A percentile compares a stretch with the other conserved stretches of the same genome.
Evolutionary conservation across 2,329 filamentous ascomycete genomes (phyloP).

Genomic region (Pestalotiopsis fici): DNA sequence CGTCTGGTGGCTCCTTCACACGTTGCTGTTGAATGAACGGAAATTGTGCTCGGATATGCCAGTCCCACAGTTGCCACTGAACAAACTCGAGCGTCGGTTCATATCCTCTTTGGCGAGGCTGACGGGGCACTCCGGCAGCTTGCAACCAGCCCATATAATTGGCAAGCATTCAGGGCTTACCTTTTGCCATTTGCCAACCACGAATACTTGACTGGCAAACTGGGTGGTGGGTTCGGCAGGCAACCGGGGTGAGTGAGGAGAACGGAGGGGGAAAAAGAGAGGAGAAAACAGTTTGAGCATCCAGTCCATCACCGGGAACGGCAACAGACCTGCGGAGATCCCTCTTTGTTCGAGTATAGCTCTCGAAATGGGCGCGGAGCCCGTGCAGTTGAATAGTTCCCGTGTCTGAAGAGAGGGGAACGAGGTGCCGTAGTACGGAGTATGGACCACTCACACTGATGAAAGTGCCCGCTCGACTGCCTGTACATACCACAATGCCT

Average conservation of each 20-base stretch:
- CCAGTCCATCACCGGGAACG: background rate
- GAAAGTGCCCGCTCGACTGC: background rate
- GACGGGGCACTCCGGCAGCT: background rate
- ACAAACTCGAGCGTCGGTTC: background rate
- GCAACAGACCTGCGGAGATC: background rate
- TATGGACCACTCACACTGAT: background rate
- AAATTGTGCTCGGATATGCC: constrained; percentile 1
- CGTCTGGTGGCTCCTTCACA: background rate
- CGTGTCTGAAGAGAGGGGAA: background rate
- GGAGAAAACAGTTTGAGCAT: background rate
- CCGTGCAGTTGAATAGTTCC: background rate
- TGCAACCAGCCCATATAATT: background rate
- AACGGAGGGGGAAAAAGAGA: background rate
- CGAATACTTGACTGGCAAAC: background rate
- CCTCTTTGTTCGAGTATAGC: constrained; percentile 1
- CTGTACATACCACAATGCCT: background rate
- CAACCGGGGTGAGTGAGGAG: background rate
- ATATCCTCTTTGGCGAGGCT: constrained; percentile 6
- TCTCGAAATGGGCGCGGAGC: background rate
- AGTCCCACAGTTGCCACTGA: constrained; percentile 4
- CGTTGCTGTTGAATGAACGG: background rate
- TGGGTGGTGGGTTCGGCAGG: background rate
- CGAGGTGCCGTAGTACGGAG: too few relatives aligned
- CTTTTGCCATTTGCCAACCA: background rate
- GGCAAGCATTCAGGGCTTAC: background rate